Evolutionary conservation across 306 rosid species (phyloP), one percentile per base, ranked within the genome.

Genomic region (Medicago lupulina): DNA sequence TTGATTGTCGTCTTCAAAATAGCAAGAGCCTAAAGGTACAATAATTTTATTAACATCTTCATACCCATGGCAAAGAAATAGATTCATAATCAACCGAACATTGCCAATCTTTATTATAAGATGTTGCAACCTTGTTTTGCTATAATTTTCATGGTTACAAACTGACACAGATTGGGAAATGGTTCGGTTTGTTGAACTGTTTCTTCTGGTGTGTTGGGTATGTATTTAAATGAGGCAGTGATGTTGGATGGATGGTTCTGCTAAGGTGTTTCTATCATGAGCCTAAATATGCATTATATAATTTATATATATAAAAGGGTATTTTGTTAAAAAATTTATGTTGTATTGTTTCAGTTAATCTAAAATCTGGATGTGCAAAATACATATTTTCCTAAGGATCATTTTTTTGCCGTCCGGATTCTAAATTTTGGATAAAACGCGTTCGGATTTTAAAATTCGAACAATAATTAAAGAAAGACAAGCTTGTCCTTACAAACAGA

Each of bases 21-120:
- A 80, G 83, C 92, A 90, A 36, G 93, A 89, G 78, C 85, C 76
- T 31, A 88, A 67, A 89, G 96, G 97, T 95, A 77, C 54, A 55
- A 54, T 19, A 54, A 39, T 49, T 4, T 65, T 44, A 44, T 55
- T 21, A 18, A 31, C 65, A 54, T 15, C 14, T 62, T 61, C 70
- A 21, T 60, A 77, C 15, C 18, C 57, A 21, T 81, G 73, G 21
- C 9, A 31, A 65, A 67, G 34, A 67, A 15, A 55, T 19, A 55
- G 11, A 55, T 10, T 21, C 31, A 55, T 55, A 55, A 55, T 55
- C n/a, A 9, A 19, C 14, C 4, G 13, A 54, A 4, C 62, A 9
- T 19, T 53, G 28, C 21, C 70, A 31, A 7, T 54, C 18, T 64
- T 76, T 64, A 17, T 28, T 19, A 31, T 39, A 40, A 31, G 65